phyloP scores from a whole-genome alignment of 1,139 yeast species.

The Protomyces inouyei region DNA sequence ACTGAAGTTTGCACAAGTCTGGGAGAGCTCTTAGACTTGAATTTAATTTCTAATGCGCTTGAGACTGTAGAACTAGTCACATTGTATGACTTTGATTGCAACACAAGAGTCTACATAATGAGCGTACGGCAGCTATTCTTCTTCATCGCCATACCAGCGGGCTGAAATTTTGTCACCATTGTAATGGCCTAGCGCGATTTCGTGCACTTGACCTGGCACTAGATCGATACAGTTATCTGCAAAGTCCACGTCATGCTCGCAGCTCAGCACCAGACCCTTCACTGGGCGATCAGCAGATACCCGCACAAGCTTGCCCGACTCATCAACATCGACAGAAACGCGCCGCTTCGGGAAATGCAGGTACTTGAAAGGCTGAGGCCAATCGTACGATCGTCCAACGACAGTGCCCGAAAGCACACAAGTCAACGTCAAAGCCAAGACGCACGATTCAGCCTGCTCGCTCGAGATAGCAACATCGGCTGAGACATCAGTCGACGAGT shows the following conservation, averaged over 20 bases:
- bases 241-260: neutral
- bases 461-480: neutral
- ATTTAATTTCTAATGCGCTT: too few relatives aligned
- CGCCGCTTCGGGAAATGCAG: neutral
- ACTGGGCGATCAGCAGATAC: neutral
- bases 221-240: neutral
- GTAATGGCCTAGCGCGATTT: neutral
- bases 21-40: too few relatives aligned
- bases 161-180: neutral
- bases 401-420: neutral
- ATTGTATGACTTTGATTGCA: too few relatives aligned
- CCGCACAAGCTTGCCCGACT: neutral
- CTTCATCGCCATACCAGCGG: neutral
- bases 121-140: neutral
- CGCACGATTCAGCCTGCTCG: neutral
- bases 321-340: neutral
- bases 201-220: neutral
- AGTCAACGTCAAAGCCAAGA: slow-evolving; percentile 28
- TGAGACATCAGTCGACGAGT: neutral
- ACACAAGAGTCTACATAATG: too few relatives aligned
- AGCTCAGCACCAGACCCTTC: neutral
- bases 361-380: slow-evolving; percentile 5
- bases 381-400: neutral
- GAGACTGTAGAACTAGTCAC: too few relatives aligned
- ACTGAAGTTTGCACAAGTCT: too few relatives aligned